A percentile compares a stretch with the other conserved stretches of the same genome.
These are phyloP conservation scores for Pythium aristosporum DNA, from an alignment of 352 stramenopile species.

Conservation along the genomic window DNA sequence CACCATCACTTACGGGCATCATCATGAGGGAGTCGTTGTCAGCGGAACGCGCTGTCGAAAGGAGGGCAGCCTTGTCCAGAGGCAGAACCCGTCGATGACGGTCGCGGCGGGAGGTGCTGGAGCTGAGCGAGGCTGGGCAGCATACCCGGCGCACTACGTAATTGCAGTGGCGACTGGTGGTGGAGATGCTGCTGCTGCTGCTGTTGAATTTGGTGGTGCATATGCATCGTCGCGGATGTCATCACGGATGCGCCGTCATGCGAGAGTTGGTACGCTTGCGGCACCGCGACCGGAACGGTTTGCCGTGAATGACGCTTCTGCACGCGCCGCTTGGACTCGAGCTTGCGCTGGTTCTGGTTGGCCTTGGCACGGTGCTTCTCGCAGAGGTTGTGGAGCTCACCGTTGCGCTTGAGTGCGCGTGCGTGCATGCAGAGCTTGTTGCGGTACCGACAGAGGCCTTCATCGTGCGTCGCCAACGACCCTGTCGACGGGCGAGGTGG, in stretches of 20 bases:
- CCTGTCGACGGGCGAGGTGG: background rate
- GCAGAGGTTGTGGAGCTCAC: slow-evolving; percentile 46
- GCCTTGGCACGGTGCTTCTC: slow-evolving; percentile 51
- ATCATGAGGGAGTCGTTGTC: background rate
- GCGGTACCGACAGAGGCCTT: slow-evolving; percentile 38
- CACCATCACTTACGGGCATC: background rate
- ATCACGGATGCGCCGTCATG: slow-evolving; percentile 1
- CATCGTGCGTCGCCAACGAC: slow-evolving; percentile 7
- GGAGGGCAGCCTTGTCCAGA: slow-evolving; percentile 3
- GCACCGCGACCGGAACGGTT: background rate
- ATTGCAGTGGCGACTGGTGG: background rate
- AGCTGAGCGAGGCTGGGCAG: slow-evolving; percentile 29
- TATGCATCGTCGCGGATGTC: background rate
- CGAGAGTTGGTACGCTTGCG: slow-evolving; percentile 22
- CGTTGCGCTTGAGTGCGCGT: slow-evolving; percentile 45
- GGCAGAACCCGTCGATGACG: background rate
- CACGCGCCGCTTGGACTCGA: slow-evolving; percentile 75
- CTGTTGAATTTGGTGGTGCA: background rate
- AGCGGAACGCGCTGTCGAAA: slow-evolving; percentile 18
- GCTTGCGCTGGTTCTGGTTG: slow-evolving; percentile 83
- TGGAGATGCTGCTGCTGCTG: background rate
- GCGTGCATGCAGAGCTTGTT: slow-evolving; percentile 44
- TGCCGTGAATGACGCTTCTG: slow-evolving; percentile 41
- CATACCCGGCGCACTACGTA: background rate
- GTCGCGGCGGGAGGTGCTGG: slow-evolving; percentile 5